These are phyloP conservation scores for Candida germanica DNA, from an alignment of 805 yeast species.

Conservation along the genomic window DNA sequence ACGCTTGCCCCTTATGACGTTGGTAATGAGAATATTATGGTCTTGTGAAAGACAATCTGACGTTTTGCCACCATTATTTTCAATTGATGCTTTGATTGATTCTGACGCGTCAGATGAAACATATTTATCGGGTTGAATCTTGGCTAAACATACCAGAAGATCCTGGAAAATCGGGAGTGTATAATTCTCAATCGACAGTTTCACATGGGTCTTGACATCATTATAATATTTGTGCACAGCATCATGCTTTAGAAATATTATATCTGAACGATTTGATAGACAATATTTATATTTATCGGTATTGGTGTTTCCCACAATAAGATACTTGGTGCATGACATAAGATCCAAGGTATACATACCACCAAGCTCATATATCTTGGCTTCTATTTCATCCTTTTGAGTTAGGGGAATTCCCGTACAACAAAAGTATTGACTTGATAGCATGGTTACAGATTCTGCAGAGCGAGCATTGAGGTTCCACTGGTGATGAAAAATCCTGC, in stretches of 20 bases:
- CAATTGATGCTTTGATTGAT: slow-evolving; percentile 24
- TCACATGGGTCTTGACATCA: slow-evolving; percentile 41
- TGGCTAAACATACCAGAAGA: slow-evolving; percentile 45
- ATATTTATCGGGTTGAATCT: slow-evolving; percentile 20
- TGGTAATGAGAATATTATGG: slow-evolving; percentile 46
- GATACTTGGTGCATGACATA: slow-evolving; percentile 56
- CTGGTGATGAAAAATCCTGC: no score
- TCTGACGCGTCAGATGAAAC: neutral
- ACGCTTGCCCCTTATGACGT: slow-evolving; percentile 49
- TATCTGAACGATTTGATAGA: slow-evolving; percentile 51
- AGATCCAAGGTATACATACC: slow-evolving; percentile 56
- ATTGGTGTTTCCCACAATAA: slow-evolving; percentile 56
- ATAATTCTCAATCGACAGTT: slow-evolving; percentile 11
- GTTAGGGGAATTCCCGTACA: slow-evolving; percentile 50
- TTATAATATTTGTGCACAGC: slow-evolving; percentile 44
- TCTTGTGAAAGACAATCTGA: no score
- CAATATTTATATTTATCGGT: slow-evolving; percentile 57
- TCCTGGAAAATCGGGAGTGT: slow-evolving; percentile 44
- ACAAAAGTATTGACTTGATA: slow-evolving; percentile 52
- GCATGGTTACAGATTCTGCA: no score
- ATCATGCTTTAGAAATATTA: slow-evolving; percentile 50
- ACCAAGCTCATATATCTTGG: slow-evolving; percentile 53
- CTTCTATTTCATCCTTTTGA: slow-evolving; percentile 40
- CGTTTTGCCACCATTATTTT: slow-evolving; percentile 50
- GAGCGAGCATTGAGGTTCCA: no score